These are phyloP conservation scores for Diutina mesorugosa DNA, from an alignment of 1,139 yeast species.

Conservation along the genomic window DNA sequence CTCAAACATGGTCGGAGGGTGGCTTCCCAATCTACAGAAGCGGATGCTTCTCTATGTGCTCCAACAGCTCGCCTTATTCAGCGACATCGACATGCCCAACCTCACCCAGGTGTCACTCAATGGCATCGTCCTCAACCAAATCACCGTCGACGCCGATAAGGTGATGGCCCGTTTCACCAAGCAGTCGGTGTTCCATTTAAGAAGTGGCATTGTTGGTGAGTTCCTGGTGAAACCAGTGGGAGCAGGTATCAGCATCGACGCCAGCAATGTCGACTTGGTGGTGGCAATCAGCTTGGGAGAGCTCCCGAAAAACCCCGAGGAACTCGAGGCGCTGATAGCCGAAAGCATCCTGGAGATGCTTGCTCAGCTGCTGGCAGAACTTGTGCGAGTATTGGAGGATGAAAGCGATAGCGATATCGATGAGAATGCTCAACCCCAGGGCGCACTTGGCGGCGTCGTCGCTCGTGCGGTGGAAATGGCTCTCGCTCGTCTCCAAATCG, in stretches of 20 bases:
- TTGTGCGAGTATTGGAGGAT: constrained; percentile 37
- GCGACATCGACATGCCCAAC: constrained; percentile 71
- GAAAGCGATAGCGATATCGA: constrained; percentile 5
- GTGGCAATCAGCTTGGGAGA: constrained; percentile 33
- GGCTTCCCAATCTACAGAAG: constrained; percentile 47
- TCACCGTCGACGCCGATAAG: constrained; percentile 62
- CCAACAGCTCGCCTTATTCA: constrained; percentile 71
- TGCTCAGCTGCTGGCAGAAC: constrained; percentile 54
- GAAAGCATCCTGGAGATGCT: constrained; percentile 24
- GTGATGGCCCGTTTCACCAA: constrained; percentile 21
- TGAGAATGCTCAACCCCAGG: neutral
- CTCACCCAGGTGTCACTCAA: constrained; percentile 60
- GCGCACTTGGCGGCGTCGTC: constrained; percentile 41
- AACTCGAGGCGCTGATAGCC: constrained; percentile 5
- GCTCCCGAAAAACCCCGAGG: constrained; percentile 14
- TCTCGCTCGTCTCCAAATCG: constrained; percentile 44
- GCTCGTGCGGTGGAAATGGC: constrained; percentile 59
- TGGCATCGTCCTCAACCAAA: constrained; percentile 42
- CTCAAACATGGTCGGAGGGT: constrained; percentile 1
- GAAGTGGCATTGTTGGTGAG: constrained; percentile 49
- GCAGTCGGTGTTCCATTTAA: constrained; percentile 52
- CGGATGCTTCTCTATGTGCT: constrained; percentile 67
- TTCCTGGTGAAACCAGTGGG: constrained; percentile 38
- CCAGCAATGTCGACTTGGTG: constrained; percentile 42
- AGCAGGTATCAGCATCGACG: constrained; percentile 57